These are phyloP conservation scores for Aspergillus novoparasiticus DNA, from an alignment of 2,329 filamentous ascomycete genomes.

Conservation along the genomic window DNA sequence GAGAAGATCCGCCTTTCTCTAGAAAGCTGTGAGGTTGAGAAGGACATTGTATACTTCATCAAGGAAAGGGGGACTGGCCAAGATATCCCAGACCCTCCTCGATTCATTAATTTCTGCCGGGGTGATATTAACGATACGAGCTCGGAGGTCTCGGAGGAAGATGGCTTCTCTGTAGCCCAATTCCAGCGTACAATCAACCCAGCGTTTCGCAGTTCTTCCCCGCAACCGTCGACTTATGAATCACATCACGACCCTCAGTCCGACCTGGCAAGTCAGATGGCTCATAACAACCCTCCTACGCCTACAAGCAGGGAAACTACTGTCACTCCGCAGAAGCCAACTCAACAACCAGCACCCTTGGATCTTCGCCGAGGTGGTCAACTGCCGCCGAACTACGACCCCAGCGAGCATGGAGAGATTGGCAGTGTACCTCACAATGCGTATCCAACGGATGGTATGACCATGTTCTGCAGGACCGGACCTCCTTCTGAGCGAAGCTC, in stretches of 20 bases:
- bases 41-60: slow-evolving; percentile 89
- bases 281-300: slow-evolving; percentile 55
- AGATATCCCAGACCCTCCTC: slow-evolving; percentile 94
- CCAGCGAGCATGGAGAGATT: slow-evolving; percentile 66
- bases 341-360: slow-evolving; percentile 37
- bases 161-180: slow-evolving; percentile 93
- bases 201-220: slow-evolving; percentile 91
- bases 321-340: slow-evolving; percentile 55
- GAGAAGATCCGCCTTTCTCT: slow-evolving; percentile 93
- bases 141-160: slow-evolving; percentile 86
- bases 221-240: slow-evolving; percentile 88
- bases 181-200: slow-evolving; percentile 96
- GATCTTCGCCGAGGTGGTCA: slow-evolving; percentile 44
- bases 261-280: slow-evolving; percentile 69
- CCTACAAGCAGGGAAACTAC: slow-evolving; percentile 55
- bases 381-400: slow-evolving; percentile 50
- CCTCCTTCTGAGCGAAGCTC: slow-evolving; percentile 71
- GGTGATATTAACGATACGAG: slow-evolving; percentile 74
- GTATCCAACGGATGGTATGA: slow-evolving; percentile 95
- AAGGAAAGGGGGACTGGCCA: slow-evolving; percentile 86
- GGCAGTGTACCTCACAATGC: slow-evolving; percentile 82
- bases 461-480: slow-evolving; percentile 86
- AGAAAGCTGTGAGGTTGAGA: slow-evolving; percentile 95
- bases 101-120: slow-evolving; percentile 98
- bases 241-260: slow-evolving; percentile 88